Base-by-base conservation (phyloP, 768 basidiomycete genomes). In the Suillus sp. region DNA sequence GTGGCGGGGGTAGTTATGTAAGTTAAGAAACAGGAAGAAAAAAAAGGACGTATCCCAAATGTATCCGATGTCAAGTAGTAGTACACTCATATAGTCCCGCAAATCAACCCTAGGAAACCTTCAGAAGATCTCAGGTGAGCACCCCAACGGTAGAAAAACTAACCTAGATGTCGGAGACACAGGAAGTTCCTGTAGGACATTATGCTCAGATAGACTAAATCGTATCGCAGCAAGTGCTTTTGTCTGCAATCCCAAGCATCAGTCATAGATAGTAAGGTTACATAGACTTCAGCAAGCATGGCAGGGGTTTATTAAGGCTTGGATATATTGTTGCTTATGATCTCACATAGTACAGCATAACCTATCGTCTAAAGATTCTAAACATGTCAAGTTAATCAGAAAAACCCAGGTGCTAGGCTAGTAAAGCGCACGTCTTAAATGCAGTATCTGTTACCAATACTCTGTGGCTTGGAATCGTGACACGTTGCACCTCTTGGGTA, bases 281-380 rank as follows among this genome's bases (percentile, higher is more conserved):
- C 72, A 79, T 78, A 1, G 77, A 79, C 45, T 79, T 79, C 1
- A 75, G 73, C 1, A 75, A 78, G 50, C 75, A 77, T 6, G 54
- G 37, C 6, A 43, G 22, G 2, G 38, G 18, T 14, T 61, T 30
- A 22, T 37, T 6, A 16, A 62, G 42, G 18, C 27, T 32, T 35
- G 2, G 11, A 7, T 7, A 30, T 8, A 2, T 43, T 30, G 43
- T 61, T 61, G 35, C 51, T 50, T 66, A 51, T 2, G 68, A 71
- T 14, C 60, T 70, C 20, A 78, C 68, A 54, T 75, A 78, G 57
- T 74, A 75, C 3, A 78, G 25, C 8, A 76, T 66, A 1, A 76
- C 71, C 59, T 72, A 69, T 74, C 74, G 73, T 18, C 78, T 79
- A 35, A 35, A 11, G 9, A 59, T 8, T 18, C 78, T 79, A 35